Evolutionary conservation across 2,329 filamentous ascomycete species (phyloP), one percentile per base, ranked within the genome.

Genomic region (Aspergillus calidoustus): DNA sequence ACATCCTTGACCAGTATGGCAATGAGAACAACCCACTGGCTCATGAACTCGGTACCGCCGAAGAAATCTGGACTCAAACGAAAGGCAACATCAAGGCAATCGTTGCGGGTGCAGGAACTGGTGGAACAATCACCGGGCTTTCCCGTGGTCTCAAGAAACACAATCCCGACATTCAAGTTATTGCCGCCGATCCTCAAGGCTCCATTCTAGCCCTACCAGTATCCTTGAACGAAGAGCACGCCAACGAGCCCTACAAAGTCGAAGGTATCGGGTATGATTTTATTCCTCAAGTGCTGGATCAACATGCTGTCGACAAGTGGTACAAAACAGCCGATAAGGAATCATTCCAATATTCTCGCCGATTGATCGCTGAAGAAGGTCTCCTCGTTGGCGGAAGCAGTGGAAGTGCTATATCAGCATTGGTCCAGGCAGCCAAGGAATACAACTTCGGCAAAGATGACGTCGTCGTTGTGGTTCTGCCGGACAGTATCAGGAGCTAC

Each of bases 181-280:
- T 99, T 58, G 93, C 92, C 3, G 95, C 94, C 5, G 95, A 99
- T 77, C 95, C 95, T 0, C 87, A 93, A 54, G 95, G 95, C 56
- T 97, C 92, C 61, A 93, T 98, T 68, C 84, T 99, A 53, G 95
- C 95, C 9, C 73, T 96, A 34, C 95, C 95, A 2, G 87, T 90
- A 68, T 72, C 78, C 6, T 81, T 99, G 68, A 99, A 99, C 77
- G 83, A 91, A 52, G 89, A 91, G 66, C 87, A 89, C 74, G 85
- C 86, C 63, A 94, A 97, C 73, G 88, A 92, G 77, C 83, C 89
- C 1, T 99, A 99, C 83, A 98, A 99, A 82, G 95, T 99, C 0
- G 95, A 99, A 81, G 95, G 95, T 48, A 99, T 99, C 71, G 95
- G 95, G 22, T 99, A 99, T 77, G 95, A 99, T 77, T 99, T 99